These are phyloP conservation scores for Xylaria curta DNA, from an alignment of 495 filamentous ascomycete genomes.

Conservation along the genomic window DNA sequence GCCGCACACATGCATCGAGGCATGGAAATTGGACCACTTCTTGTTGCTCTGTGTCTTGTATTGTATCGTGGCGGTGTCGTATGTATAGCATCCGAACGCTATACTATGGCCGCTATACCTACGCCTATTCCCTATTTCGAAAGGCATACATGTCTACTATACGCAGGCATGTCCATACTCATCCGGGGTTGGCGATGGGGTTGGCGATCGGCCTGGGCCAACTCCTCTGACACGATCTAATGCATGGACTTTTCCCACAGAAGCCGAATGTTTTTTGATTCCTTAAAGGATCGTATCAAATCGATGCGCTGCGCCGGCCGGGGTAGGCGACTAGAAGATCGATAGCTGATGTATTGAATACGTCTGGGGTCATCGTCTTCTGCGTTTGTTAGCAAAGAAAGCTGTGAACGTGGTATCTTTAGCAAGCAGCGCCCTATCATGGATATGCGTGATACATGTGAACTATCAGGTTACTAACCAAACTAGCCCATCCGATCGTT, in stretches of 20 bases:
- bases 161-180: conserved; percentile 7
- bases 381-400: neutral
- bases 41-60: neutral
- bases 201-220: conserved; percentile 3
- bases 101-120: neutral
- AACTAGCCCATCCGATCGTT: conserved; percentile 10
- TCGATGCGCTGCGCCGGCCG: conserved; percentile 1
- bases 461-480: neutral
- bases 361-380: neutral
- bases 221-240: conserved; percentile 18
- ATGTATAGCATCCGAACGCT: conserved; percentile 1
- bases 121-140: conserved; percentile 1
- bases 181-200: conserved; percentile 13
- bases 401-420: neutral
- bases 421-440: neutral
- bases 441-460: neutral
- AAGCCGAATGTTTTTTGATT: conserved; percentile 18
- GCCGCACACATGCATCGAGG: conserved; percentile 16
- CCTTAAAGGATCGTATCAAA: conserved; percentile 12
- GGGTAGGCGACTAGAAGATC: conserved; percentile 17
- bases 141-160: neutral
- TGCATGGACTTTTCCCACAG: conserved; percentile 25
- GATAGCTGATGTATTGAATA: neutral
- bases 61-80: conserved; percentile 9
- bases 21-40: neutral